Conservation (phyloP, 1,284 basidiomycete genomes). For the Porodaedalea pini region DNA sequence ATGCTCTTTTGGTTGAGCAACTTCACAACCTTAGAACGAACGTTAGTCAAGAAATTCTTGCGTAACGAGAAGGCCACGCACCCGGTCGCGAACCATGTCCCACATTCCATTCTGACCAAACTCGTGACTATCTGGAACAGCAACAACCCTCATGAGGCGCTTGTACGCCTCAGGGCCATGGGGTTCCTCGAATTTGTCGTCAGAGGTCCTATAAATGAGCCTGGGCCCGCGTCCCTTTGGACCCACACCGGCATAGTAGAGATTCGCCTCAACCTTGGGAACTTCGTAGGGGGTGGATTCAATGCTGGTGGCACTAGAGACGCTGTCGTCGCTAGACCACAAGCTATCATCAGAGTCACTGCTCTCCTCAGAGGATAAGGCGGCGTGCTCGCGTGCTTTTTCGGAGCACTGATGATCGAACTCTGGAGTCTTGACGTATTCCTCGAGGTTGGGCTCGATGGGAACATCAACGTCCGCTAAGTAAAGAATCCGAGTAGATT, state of each 20-base stretch:
- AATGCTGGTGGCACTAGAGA: slow-evolving; percentile 9
- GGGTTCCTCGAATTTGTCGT: slow-evolving; percentile 33
- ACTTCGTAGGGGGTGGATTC: slow-evolving; percentile 21
- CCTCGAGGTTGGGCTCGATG: slow-evolving; percentile 18
- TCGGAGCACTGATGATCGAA: slow-evolving; percentile 20
- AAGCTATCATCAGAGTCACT: slow-evolving; percentile 12
- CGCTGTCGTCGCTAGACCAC: slow-evolving; percentile 20
- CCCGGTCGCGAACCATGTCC: slow-evolving; percentile 33
- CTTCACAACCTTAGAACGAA: slow-evolving; percentile 34
- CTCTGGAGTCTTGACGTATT: slow-evolving; percentile 20
- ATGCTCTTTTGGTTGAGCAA: slow-evolving; percentile 32
- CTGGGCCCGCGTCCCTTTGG: slow-evolving; percentile 32
- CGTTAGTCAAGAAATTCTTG: slow-evolving; percentile 32
- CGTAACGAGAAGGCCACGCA: slow-evolving; percentile 33
- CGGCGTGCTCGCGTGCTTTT: slow-evolving; percentile 14
- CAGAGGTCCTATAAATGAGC: slow-evolving; percentile 37
- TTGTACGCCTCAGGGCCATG: slow-evolving; percentile 32
- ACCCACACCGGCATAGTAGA: slow-evolving; percentile 35
- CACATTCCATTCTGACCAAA: slow-evolving; percentile 34
- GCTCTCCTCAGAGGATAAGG: slow-evolving; percentile 10
- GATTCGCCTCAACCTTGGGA: slow-evolving; percentile 32
- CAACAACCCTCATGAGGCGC: slow-evolving; percentile 34
- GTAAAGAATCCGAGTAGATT: slow-evolving; percentile 18
- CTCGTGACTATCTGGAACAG: slow-evolving; percentile 32
- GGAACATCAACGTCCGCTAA: background rate